Percentiles rank a stretch among this genome's conserved stretches.
phyloP scores from a whole-genome alignment of 1,139 yeast genomes.

The Protomyces inundatus region DNA sequence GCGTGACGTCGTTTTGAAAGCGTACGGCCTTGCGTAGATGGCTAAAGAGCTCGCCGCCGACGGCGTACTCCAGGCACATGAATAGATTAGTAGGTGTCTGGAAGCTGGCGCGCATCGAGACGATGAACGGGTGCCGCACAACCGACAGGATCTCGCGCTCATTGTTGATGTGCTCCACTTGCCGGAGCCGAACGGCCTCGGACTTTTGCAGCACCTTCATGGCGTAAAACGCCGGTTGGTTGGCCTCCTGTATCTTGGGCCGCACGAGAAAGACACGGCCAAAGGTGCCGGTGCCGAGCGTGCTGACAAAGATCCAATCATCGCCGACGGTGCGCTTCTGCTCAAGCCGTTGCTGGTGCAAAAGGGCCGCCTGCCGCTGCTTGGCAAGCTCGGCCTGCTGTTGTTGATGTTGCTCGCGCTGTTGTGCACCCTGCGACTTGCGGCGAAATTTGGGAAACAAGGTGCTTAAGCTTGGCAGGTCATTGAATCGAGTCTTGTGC shows the following conservation, averaged over 20 bases:
- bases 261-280: conserved; percentile 25
- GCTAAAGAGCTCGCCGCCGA: conserved; percentile 99
- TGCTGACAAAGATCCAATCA: conserved; percentile 18
- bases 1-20: conserved; percentile 70
- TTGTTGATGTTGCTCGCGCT: neutral
- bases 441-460: conserved; percentile 12
- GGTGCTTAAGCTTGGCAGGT: conserved; percentile 14
- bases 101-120: conserved; percentile 87
- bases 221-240: conserved; percentile 44
- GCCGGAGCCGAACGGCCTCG: conserved; percentile 86
- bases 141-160: conserved; percentile 72
- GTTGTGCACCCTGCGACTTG: neutral
- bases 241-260: neutral
- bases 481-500: neutral
- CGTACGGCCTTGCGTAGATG: conserved; percentile 91
- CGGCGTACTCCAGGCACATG: conserved; percentile 96
- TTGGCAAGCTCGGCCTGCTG: neutral
- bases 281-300: conserved; percentile 26
- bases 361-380: neutral
- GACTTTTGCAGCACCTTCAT: conserved; percentile 88
- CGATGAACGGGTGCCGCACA: conserved; percentile 82
- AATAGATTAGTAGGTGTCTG: conserved; percentile 95
- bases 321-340: conserved; percentile 9
- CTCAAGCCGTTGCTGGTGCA: neutral
- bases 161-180: conserved; percentile 91